A percentile compares a stretch with the other conserved stretches of the same genome.
phyloP scores from a whole-genome alignment of 352 stramenopile species.

The Phytophthora litchii region DNA sequence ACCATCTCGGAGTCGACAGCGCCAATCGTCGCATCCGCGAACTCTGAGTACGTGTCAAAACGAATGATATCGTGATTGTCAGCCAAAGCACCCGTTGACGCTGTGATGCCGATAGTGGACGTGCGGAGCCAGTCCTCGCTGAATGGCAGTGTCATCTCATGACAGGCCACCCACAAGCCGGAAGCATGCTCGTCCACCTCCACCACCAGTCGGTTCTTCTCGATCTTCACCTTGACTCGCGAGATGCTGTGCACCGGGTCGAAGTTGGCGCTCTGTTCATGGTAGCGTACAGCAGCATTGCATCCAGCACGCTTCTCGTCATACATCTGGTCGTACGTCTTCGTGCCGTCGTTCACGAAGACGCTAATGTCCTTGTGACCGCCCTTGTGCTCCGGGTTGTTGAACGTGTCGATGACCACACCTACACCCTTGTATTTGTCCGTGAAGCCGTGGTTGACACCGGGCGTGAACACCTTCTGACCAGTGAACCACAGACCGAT shows the following conservation, averaged over 20 bases:
- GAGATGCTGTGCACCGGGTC: slow-evolving; percentile 84
- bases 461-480: slow-evolving; percentile 56
- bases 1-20: slow-evolving; percentile 68
- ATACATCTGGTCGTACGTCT: slow-evolving; percentile 71
- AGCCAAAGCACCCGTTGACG: slow-evolving; percentile 73
- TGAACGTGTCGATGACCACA: slow-evolving; percentile 86
- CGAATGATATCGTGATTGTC: slow-evolving; percentile 89
- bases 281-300: slow-evolving; percentile 78
- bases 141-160: slow-evolving; percentile 72
- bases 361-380: slow-evolving; percentile 87
- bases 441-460: slow-evolving; percentile 79
- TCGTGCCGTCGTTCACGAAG: slow-evolving; percentile 82
- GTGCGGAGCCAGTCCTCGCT: slow-evolving; percentile 59
- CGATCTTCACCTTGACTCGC: slow-evolving; percentile 79
- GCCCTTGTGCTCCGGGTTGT: slow-evolving; percentile 82
- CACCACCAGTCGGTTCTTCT: slow-evolving; percentile 56
- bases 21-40: slow-evolving; percentile 46
- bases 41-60: slow-evolving; percentile 74
- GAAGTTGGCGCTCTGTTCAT: slow-evolving; percentile 80
- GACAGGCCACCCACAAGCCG: slow-evolving; percentile 68
- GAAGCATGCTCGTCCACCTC: slow-evolving; percentile 71
- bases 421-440: slow-evolving; percentile 79
- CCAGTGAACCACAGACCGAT: slow-evolving; percentile 85
- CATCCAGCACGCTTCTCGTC: slow-evolving; percentile 71
- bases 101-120: slow-evolving; percentile 78